Evolutionary conservation across 352 stramenopile genomes (phyloP).

Genomic region (Albugo candida): DNA sequence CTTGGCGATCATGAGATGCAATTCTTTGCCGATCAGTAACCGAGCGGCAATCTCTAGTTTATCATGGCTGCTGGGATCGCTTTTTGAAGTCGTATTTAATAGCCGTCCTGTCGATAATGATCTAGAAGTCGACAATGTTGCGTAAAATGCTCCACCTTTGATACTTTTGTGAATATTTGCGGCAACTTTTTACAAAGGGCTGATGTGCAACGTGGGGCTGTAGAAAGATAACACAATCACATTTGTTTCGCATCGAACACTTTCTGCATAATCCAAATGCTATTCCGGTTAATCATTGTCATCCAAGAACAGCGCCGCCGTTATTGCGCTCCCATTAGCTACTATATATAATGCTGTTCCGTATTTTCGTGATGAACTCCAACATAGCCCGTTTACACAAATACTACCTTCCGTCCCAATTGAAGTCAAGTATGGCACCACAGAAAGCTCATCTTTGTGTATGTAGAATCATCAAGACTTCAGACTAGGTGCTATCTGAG

Average conservation of each 20-base stretch:
- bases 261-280: slow-evolving; percentile 52
- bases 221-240: slow-evolving; percentile 47
- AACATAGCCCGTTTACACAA: slow-evolving; percentile 15
- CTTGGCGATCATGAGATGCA: too few species aligned
- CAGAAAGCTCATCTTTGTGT: slow-evolving; percentile 9
- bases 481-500: slow-evolving; percentile 27
- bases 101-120: too few species aligned
- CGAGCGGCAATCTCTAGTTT: too few species aligned
- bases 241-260: slow-evolving; percentile 55
- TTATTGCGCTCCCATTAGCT: slow-evolving; percentile 20
- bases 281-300: slow-evolving; percentile 44
- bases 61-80: too few species aligned
- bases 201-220: slow-evolving; percentile 55
- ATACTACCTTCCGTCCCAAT: slow-evolving; percentile 2
- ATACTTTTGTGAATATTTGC: too few species aligned
- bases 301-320: slow-evolving; percentile 33
- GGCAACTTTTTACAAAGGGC: slow-evolving; percentile 14
- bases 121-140: too few species aligned
- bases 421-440: slow-evolving; percentile 1
- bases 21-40: too few species aligned
- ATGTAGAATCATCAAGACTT: slow-evolving; percentile 59
- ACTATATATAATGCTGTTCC: slow-evolving; percentile 9
- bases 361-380: slow-evolving; percentile 28
- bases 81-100: too few species aligned
- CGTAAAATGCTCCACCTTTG: too few species aligned